These are phyloP conservation scores for Solanum lycopersicoides DNA, from an alignment of 257 asterid species.

Conservation along the genomic window DNA sequence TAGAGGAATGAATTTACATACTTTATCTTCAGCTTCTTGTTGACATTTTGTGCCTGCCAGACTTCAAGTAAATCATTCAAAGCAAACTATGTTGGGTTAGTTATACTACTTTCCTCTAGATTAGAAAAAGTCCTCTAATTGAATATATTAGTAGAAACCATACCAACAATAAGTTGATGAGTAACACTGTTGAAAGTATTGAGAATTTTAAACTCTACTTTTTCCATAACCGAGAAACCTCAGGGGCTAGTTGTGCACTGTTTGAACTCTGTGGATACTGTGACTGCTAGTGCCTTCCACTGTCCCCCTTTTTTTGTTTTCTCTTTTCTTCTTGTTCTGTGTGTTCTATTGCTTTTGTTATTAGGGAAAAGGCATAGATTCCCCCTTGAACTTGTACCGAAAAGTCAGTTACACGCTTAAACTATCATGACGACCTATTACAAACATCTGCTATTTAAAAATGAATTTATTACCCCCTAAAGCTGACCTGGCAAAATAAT, in stretches of 20 bases:
- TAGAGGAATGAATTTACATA: background rate
- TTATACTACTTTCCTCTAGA: background rate
- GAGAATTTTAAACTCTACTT: background rate
- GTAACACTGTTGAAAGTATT: background rate
- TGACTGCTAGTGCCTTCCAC: background rate
- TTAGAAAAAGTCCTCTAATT: background rate
- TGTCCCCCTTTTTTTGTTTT: background rate
- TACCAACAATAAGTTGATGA: background rate
- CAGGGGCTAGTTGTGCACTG: background rate
- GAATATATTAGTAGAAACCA: background rate
- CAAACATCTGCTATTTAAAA: too few species aligned
- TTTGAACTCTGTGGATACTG: background rate
- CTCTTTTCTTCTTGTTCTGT: background rate
- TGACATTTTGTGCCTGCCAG: background rate
- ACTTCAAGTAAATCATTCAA: background rate
- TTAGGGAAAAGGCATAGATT: too few species aligned
- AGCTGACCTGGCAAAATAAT: too few species aligned
- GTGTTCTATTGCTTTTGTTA: background rate
- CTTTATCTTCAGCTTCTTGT: background rate
- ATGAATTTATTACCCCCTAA: too few species aligned
- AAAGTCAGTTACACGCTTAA: too few species aligned
- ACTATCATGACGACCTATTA: too few species aligned
- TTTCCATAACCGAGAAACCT: background rate
- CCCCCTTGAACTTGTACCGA: too few species aligned
- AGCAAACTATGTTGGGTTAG: background rate